These are phyloP conservation scores for Brasilioporus rufonigricans DNA, from an alignment of 768 basidiomycete genomes.

Conservation along the genomic window DNA sequence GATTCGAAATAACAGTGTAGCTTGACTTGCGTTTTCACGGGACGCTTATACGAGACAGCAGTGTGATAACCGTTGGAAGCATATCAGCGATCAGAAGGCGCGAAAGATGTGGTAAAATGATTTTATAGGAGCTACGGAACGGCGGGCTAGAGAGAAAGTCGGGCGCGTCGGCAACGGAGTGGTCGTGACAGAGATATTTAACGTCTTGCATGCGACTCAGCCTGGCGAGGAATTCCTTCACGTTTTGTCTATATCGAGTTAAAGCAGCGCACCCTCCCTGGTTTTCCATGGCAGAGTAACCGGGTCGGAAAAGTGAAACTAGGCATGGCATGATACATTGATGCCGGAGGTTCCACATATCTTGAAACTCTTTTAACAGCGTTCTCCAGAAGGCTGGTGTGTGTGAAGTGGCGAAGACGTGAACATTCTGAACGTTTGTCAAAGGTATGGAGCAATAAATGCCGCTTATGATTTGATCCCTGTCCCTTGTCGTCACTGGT, in stretches of 20 bases:
- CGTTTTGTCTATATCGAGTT: conserved; percentile 15
- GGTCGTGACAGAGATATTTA: conserved; percentile 31
- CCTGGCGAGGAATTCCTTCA: conserved; percentile 30
- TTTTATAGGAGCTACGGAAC: background rate
- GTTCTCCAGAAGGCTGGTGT: too few relatives aligned
- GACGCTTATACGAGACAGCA: conserved; percentile 7
- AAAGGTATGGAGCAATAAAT: too few relatives aligned
- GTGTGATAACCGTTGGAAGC: background rate
- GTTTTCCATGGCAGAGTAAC: too few relatives aligned
- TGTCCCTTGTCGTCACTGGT: too few relatives aligned
- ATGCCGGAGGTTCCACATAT: too few relatives aligned
- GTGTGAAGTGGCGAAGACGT: too few relatives aligned
- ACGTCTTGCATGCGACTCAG: conserved; percentile 35
- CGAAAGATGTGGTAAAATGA: conserved; percentile 2
- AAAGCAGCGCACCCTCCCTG: too few relatives aligned
- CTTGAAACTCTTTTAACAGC: too few relatives aligned
- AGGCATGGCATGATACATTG: too few relatives aligned
- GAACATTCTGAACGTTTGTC: too few relatives aligned
- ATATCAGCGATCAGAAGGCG: conserved; percentile 4
- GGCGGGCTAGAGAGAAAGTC: background rate
- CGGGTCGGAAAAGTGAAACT: too few relatives aligned
- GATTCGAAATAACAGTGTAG: background rate
- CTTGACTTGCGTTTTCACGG: background rate
- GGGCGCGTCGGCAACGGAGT: conserved; percentile 23
- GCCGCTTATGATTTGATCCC: too few relatives aligned